A percentile compares a stretch with the other conserved stretches of the same genome.
Evolutionary conservation across 1,139 yeast genomes (phyloP).

Genomic region (Eremothecium gossypii): DNA sequence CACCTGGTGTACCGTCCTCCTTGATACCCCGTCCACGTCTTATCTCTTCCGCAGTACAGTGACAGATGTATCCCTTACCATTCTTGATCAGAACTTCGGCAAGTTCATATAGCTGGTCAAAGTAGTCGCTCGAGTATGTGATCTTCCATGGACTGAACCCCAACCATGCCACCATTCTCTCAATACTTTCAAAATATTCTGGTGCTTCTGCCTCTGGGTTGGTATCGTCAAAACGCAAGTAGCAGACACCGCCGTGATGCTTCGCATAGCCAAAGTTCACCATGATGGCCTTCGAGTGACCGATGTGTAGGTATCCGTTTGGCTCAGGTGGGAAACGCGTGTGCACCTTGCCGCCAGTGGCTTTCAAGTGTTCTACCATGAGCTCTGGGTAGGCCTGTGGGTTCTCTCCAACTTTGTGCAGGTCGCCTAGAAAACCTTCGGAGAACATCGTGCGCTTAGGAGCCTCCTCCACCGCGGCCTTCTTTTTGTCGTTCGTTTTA

Average conservation of each 20-base stretch:
- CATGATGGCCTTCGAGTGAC: slow-evolving; percentile 96
- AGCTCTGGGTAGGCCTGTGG: slow-evolving; percentile 83
- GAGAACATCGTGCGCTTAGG: slow-evolving; percentile 73
- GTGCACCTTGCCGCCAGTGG: slow-evolving; percentile 71
- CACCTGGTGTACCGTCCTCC: slow-evolving; percentile 89
- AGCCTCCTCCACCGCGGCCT: slow-evolving; percentile 25
- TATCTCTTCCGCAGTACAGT: slow-evolving; percentile 87
- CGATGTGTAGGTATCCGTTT: slow-evolving; percentile 92
- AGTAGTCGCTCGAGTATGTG: slow-evolving; percentile 94
- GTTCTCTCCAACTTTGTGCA: slow-evolving; percentile 93
- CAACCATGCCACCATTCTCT: slow-evolving; percentile 81
- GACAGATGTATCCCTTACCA: slow-evolving; percentile 84
- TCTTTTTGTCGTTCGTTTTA: slow-evolving; percentile 18
- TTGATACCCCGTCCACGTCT: slow-evolving; percentile 82
- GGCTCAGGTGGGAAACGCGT: slow-evolving; percentile 99
- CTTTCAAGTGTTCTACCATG: slow-evolving; percentile 67
- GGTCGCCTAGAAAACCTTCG: slow-evolving; percentile 91
- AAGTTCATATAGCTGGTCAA: slow-evolving; percentile 72
- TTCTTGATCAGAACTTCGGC: slow-evolving; percentile 69
- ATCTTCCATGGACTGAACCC: slow-evolving; percentile 90
- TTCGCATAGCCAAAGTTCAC: slow-evolving; percentile 94
- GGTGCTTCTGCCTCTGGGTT: slow-evolving; percentile 99
- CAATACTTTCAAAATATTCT: slow-evolving; percentile 73
- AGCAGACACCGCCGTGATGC: slow-evolving; percentile 75
- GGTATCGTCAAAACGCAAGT: slow-evolving; percentile 92